Evolutionary conservation across 148 eudicot genomes (phyloP), one percentile per base, ranked within the genome.

Genomic region (Amaranthus cruentus): DNA sequence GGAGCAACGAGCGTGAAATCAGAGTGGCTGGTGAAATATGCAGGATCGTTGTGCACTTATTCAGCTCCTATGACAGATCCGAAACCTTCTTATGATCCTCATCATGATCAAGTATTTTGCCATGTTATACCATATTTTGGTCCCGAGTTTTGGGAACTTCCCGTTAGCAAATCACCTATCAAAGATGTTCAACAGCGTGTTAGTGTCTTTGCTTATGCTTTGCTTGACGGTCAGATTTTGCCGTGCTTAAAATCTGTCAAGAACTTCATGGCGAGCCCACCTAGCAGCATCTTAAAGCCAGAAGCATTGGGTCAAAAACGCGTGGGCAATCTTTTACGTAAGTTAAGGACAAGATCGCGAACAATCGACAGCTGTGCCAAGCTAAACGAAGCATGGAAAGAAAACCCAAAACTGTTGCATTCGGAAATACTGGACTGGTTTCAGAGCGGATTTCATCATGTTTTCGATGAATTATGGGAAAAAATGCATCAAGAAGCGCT

Each of bases 211-310:
- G 91, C 89, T 50, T 87, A 68, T 80, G 78, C 87, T 73, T 84
- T 95, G 82, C 93, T 95, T 42, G 97, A 88, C 57, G 99, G 99
- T 46, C 81, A 81, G 44, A 91, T 91, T 28, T 68, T 95, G 70
- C 97, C 94, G 7, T 91, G 96, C 83, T 78, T 95, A 51, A 85
- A 84, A 80, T 46, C 77, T n/a, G 85, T 63, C 11, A 75, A 81
- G 75, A 63, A 83, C 56, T 83, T 61, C 80, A 74, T 91, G 88
- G 84, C 85, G 46, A 90, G 81, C 21, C 72, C 81, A 38, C 96
- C 97, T 7, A 77, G 81, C 64, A 84, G 75, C 80, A 79, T 91
- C 73, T 78, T 95, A 84, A 90, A 81, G 83, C 89, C 87, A 10
- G 99, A 88, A 77, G 83, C 88, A 47, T 75, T 76, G 55, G 88